phyloP scores from a whole-genome alignment of 1,284 basidiomycete species.

The Cryptococcus sp. region DNA sequence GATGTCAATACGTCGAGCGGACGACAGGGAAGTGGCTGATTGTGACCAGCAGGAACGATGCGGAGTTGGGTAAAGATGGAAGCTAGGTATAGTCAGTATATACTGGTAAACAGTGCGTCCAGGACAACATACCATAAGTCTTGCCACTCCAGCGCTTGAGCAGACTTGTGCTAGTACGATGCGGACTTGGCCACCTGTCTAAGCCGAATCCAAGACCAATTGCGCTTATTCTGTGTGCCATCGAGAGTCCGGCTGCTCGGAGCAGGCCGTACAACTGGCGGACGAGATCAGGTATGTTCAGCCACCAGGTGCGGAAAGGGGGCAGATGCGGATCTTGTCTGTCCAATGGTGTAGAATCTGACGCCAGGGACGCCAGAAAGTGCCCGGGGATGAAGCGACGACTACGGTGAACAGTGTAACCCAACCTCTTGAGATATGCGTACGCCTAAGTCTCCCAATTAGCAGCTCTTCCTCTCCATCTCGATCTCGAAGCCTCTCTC shows the following conservation, averaged over 20 bases:
- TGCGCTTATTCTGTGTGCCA: background rate
- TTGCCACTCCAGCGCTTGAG: slow-evolving; percentile 22
- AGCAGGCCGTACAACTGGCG: slow-evolving; percentile 2
- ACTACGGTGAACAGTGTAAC: slow-evolving; percentile 78
- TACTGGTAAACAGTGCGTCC: background rate
- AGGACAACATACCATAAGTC: slow-evolving; percentile 33
- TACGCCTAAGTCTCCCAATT: slow-evolving; percentile 67
- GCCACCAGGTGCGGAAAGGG: slow-evolving; percentile 37
- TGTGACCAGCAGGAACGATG: slow-evolving; percentile 68
- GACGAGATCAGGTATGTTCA: slow-evolving; percentile 25
- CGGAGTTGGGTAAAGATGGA: slow-evolving; percentile 72
- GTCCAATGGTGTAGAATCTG: slow-evolving; percentile 2
- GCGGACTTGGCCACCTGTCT: background rate
- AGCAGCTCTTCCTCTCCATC: background rate
- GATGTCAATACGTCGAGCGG: slow-evolving; percentile 13
- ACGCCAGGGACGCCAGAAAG: slow-evolving; percentile 21
- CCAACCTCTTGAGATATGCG: slow-evolving; percentile 85
- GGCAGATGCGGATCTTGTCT: slow-evolving; percentile 14
- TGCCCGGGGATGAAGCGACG: slow-evolving; percentile 44
- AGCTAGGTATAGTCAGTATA: slow-evolving; percentile 52
- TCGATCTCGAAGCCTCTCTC: slow-evolving; percentile 24
- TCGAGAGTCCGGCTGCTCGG: background rate
- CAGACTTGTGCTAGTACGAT: slow-evolving; percentile 3
- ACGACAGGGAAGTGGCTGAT: slow-evolving; percentile 50
- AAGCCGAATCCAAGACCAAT: slow-evolving; percentile 13